Percentiles rank a stretch among this genome's conserved stretches.
These are phyloP conservation scores for Beauveria medogensis DNA, from an alignment of 2,329 filamentous ascomycete species.

Conservation along the genomic window DNA sequence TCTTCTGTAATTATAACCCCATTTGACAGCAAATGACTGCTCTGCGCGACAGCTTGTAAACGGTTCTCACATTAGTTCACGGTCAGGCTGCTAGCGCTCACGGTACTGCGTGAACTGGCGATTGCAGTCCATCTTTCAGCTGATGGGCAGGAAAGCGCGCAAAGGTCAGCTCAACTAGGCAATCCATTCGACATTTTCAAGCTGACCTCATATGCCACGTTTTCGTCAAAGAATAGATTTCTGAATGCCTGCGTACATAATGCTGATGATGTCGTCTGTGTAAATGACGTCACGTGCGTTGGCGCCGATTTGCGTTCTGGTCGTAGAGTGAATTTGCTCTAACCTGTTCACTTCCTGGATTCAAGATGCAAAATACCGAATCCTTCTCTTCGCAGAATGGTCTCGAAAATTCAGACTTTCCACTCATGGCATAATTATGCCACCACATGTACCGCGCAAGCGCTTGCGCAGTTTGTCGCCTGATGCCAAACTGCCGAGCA, in stretches of 20 bases:
- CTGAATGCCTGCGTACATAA: neutral
- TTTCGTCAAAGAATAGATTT: too few species aligned
- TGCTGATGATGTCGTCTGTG: neutral
- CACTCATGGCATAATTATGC: slow-evolving; percentile 41
- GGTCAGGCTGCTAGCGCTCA: neutral
- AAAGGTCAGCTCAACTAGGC: neutral
- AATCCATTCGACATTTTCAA: neutral
- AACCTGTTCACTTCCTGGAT: neutral
- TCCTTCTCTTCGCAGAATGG: neutral
- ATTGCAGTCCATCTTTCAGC: neutral
- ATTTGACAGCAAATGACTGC: too few species aligned
- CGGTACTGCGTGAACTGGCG: neutral
- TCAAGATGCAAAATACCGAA: neutral
- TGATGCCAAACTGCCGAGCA: slow-evolving; percentile 18
- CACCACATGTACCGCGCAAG: slow-evolving; percentile 61
- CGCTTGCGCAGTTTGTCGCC: slow-evolving; percentile 39
- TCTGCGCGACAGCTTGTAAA: neutral
- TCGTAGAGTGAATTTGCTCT: neutral
- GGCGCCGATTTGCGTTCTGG: neutral
- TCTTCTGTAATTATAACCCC: too few species aligned
- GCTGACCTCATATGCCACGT: too few species aligned
- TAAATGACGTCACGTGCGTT: slow-evolving; percentile 8
- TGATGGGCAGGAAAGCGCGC: neutral
- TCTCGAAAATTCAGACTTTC: neutral
- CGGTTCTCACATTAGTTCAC: neutral